Conservation (phyloP, 1,284 basidiomycete species). For the Sutorius eximius region DNA sequence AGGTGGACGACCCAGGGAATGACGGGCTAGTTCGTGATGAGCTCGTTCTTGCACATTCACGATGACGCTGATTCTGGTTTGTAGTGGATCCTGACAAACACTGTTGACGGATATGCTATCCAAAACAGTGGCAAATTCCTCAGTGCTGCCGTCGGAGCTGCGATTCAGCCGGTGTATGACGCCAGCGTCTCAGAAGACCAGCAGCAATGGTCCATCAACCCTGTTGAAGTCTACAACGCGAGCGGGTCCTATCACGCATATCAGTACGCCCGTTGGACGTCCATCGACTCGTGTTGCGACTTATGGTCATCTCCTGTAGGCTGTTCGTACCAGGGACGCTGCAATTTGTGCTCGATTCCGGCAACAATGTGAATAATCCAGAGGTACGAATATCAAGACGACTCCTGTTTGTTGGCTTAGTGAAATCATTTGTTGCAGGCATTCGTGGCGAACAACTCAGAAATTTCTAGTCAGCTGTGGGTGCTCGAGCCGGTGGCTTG, state of each 20-base stretch:
- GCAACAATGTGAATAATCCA: not conserved
- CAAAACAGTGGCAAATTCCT: constrained; percentile 1
- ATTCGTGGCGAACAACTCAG: not conserved
- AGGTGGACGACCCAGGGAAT: not conserved
- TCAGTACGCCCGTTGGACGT: constrained; percentile 1
- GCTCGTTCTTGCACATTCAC: not conserved
- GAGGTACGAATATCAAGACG: not conserved
- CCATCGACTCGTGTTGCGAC: not conserved
- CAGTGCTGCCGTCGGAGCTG: not conserved
- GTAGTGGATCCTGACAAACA: constrained; percentile 11
- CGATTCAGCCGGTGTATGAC: not conserved
- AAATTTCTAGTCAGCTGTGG: constrained; percentile 7
- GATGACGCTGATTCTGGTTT: not conserved
- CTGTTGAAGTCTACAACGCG: not conserved
- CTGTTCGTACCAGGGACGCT: not conserved
- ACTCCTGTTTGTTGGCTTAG: not conserved
- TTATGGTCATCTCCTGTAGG: not conserved
- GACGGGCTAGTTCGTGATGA: not conserved
- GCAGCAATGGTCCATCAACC: constrained; percentile 10
- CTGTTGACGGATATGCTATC: constrained; percentile 3
- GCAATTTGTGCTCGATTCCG: constrained; percentile 5
- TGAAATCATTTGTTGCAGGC: not conserved
- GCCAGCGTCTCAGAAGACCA: not conserved
- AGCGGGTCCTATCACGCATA: not conserved
- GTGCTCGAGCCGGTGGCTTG: not conserved